Conservation (phyloP, 2,329 filamentous ascomycete species). For the Helicocarpus griseus region DNA sequence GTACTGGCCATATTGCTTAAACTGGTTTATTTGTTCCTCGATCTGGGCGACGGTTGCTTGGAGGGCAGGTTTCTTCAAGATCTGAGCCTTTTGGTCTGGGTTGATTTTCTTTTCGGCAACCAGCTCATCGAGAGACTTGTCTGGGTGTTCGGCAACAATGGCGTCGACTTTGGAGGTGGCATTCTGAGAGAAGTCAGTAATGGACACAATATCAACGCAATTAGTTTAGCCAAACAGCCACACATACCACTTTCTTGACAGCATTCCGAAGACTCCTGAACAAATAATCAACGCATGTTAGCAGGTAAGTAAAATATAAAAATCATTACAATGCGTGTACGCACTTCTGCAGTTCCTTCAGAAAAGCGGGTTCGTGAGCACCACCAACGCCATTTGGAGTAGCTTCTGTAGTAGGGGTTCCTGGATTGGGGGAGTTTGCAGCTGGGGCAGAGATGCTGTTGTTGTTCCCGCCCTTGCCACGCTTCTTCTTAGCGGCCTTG, state of each 20-base stretch:
- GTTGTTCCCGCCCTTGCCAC: conserved; percentile 37
- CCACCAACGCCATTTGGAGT: conserved; percentile 47
- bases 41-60: conserved; percentile 47
- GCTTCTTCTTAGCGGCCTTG: conserved; percentile 61
- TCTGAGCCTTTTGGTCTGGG: conserved; percentile 53
- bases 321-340: conserved; percentile 21
- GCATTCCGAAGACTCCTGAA: conserved; percentile 78
- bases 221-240: not conserved
- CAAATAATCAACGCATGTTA: conserved; percentile 9
- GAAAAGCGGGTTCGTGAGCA: conserved; percentile 64
- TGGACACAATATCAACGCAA: not conserved
- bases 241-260: conserved; percentile 83
- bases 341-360: conserved; percentile 87
- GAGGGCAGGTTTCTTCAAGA: conserved; percentile 52
- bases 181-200: conserved; percentile 30
- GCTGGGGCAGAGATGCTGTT: conserved; percentile 32
- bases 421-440: conserved; percentile 34
- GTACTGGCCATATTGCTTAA: conserved; percentile 50
- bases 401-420: conserved; percentile 28
- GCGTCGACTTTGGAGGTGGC: conserved; percentile 51
- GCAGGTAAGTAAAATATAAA: not conserved
- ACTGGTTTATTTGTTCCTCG: conserved; percentile 52
- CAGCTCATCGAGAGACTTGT: conserved; percentile 52
- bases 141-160: conserved; percentile 51
- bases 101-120: conserved; percentile 56